Conservation (phyloP, 768 basidiomycete genomes). For the Tylopilus balloui region DNA sequence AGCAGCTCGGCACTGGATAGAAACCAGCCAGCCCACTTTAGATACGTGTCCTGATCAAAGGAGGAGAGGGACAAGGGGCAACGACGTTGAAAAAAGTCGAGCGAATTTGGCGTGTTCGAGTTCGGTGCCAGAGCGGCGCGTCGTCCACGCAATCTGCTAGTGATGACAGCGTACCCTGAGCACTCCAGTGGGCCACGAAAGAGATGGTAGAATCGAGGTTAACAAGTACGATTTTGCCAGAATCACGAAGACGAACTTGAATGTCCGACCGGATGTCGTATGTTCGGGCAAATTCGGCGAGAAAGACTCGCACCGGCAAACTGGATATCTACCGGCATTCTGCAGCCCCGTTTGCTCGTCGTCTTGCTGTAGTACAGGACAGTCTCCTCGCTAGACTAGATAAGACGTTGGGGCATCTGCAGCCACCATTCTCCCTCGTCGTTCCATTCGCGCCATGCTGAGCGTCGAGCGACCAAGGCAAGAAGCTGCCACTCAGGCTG, state of each 20-base stretch:
- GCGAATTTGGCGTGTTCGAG: not conserved
- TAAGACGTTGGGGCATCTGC: too few species aligned
- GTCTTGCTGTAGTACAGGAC: too few species aligned
- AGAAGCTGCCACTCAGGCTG: too few species aligned
- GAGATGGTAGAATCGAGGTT: not conserved
- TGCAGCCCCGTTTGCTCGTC: not conserved
- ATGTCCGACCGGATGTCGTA: too few species aligned
- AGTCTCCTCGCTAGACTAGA: too few species aligned
- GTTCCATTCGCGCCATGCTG: not conserved
- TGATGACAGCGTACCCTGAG: not conserved
- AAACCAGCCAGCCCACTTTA: not conserved
- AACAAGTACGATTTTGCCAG: too few species aligned
- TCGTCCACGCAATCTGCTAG: not conserved
- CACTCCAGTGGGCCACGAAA: not conserved
- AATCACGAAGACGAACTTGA: too few species aligned
- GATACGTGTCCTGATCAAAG: too few species aligned
- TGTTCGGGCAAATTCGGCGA: too few species aligned
- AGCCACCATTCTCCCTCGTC: too few species aligned
- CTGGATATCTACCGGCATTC: not conserved
- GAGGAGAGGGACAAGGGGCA: not conserved
- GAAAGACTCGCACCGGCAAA: not conserved
- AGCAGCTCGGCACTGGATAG: not conserved
- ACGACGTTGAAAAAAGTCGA: not conserved
- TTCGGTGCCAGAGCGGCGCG: not conserved
- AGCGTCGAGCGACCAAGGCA: not conserved